Conservation (phyloP, 805 yeast genomes). For the Candida tallmaniae region DNA sequence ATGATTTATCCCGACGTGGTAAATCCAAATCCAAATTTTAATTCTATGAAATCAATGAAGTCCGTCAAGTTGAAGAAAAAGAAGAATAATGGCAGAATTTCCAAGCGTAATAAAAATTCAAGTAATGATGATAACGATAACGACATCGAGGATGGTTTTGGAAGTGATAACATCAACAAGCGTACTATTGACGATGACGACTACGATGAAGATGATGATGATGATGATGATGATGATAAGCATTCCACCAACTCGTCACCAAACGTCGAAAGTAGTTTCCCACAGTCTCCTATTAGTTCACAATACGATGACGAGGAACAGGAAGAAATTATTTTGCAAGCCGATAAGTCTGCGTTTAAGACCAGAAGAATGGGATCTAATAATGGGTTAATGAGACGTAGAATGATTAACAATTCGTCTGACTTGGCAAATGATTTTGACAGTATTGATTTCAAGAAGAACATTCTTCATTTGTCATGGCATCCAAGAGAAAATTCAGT, state of each 20-base stretch:
- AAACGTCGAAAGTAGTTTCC: conserved; percentile 14
- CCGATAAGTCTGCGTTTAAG: conserved; percentile 96
- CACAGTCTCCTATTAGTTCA: conserved; percentile 29
- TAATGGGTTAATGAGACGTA: conserved; percentile 38
- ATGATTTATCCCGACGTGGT: conserved; percentile 91
- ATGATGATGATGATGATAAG: conserved; percentile 23
- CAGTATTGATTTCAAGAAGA: conserved; percentile 88
- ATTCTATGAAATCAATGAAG: conserved; percentile 8
- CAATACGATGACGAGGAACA: conserved; percentile 32
- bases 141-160: conserved; percentile 14
- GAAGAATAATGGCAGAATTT: conserved; percentile 1
- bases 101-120: background rate
- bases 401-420: conserved; percentile 45
- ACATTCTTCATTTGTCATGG: conserved; percentile 95
- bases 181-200: conserved; percentile 16
- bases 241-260: conserved; percentile 6
- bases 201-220: conserved; percentile 36
- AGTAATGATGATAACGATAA: conserved; percentile 1
- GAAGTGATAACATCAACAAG: conserved; percentile 7
- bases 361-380: conserved; percentile 55
- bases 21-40: conserved; percentile 13
- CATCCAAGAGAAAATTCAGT: conserved; percentile 95
- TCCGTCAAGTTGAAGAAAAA: background rate
- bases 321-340: conserved; percentile 77
- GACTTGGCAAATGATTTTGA: conserved; percentile 66